phyloP scores from a whole-genome alignment of 2,329 filamentous ascomycete species.

The Beauveria sp. region DNA sequence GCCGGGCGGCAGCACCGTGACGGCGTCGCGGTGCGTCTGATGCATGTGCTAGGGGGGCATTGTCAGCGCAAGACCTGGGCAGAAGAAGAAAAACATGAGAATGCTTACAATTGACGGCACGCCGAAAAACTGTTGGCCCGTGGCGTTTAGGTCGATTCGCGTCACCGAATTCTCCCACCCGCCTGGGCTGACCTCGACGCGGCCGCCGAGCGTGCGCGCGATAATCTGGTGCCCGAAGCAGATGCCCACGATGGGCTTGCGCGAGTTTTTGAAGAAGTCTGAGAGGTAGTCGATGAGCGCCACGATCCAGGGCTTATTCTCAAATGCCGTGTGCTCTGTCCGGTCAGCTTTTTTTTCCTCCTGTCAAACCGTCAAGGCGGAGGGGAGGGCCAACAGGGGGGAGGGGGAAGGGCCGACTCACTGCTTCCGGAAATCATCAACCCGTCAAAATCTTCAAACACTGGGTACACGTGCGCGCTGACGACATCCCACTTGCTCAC shows the following conservation, averaged over 20 bases:
- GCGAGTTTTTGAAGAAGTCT: slow-evolving; percentile 21
- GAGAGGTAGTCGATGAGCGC: slow-evolving; percentile 32
- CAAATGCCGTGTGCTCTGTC: slow-evolving; percentile 32
- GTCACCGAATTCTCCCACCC: slow-evolving; percentile 40
- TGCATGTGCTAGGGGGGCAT: slow-evolving; percentile 27
- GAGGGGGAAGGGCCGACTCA: slow-evolving; percentile 9
- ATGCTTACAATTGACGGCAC: slow-evolving; percentile 25
- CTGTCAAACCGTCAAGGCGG: no score
- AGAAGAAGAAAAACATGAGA: background rate
- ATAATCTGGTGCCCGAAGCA: slow-evolving; percentile 43
- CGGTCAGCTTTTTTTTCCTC: background rate
- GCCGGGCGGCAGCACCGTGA: slow-evolving; percentile 30
- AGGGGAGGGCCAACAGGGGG: no score
- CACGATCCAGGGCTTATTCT: slow-evolving; percentile 37
- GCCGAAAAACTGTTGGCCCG: slow-evolving; percentile 32
- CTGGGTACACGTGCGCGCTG: slow-evolving; percentile 20
- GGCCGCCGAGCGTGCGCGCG: slow-evolving; percentile 32
- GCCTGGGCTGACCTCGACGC: slow-evolving; percentile 29
- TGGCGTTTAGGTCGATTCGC: slow-evolving; percentile 29
- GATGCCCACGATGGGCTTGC: slow-evolving; percentile 32
- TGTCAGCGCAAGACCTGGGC: background rate
- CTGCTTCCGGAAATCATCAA: slow-evolving; percentile 28
- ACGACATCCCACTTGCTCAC: slow-evolving; percentile 26
- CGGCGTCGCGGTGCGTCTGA: slow-evolving; percentile 42
- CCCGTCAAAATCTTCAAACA: slow-evolving; percentile 21